Evolutionary conservation across 2,329 filamentous ascomycete species (phyloP), one percentile per base, ranked within the genome.

Genomic region (Beauveria australis): DNA sequence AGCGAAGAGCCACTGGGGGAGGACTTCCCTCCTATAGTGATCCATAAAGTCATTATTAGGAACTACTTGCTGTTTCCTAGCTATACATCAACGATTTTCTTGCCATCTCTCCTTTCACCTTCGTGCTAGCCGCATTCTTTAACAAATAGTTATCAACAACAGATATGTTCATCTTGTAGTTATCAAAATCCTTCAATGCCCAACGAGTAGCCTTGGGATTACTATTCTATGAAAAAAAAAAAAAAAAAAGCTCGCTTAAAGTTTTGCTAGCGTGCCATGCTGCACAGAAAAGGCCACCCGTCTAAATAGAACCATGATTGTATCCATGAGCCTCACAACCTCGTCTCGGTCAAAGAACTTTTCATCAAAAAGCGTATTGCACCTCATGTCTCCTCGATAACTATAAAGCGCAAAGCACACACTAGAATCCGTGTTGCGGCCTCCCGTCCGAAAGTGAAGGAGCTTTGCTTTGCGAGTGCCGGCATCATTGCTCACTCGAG

Each of bases 351-450:
- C 53, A 56, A 56, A 56, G 6, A 19, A 56, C 24, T 33, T 44
- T 8, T 18, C 53, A 12, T 56, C 53, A 7, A 56, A 56, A 3
- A 56, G 41, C 24, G 47, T 26, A 22, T 46, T 46, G 26, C 53
- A 56, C 28, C 40, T 10, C 53, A 56, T 24, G 6, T 56, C 53
- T 14, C 41, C 41, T 2, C n/a, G n/a, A 26, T 47, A 56, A n/a
- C 41, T 46, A n/a, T 47, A 56, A 18, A 56, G 53, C n/a, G 53
- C 53, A 47, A 56, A 56, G 41, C 53, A 56, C 41, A 56, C 53
- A 8, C 18, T 56, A 12, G 53, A 28, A 33, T 56, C 53, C 40
- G 53, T 56, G 41, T 56, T 56, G 41, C 53, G 53, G n/a, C 53
- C 53, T 3, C 53, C 53, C 3, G 53, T 22, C 10, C 49, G 12